Percentiles rank a stretch among this genome's conserved stretches.
phyloP scores from a whole-genome alignment of 2,329 filamentous ascomycete genomes.

The Diaporthe sp. region DNA sequence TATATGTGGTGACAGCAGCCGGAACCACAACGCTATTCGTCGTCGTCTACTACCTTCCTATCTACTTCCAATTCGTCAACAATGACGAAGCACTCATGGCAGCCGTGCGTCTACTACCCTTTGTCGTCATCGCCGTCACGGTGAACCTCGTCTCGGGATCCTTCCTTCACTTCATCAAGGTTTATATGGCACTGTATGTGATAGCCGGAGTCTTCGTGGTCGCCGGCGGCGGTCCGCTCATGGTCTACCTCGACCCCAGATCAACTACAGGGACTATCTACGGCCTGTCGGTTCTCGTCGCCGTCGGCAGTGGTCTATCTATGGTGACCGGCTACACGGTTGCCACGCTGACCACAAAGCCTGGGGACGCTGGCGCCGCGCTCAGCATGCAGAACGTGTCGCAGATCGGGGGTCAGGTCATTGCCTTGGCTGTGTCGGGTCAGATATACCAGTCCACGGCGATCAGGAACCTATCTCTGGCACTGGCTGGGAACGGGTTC shows the following conservation, averaged over 20 bases:
- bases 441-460: slow-evolving; percentile 47
- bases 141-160: slow-evolving; percentile 28
- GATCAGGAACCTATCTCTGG: slow-evolving; percentile 37
- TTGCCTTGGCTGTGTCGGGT: slow-evolving; percentile 42
- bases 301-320: slow-evolving; percentile 36
- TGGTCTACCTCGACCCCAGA: slow-evolving; percentile 37
- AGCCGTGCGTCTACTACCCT: slow-evolving; percentile 53
- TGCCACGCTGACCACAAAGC: slow-evolving; percentile 38
- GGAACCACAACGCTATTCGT: slow-evolving; percentile 48
- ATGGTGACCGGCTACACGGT: slow-evolving; percentile 41
- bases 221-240: slow-evolving; percentile 35
- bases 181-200: slow-evolving; percentile 40
- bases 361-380: slow-evolving; percentile 35
- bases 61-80: slow-evolving; percentile 29
- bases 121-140: slow-evolving; percentile 37
- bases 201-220: slow-evolving; percentile 36
- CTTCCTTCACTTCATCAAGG: slow-evolving; percentile 27
- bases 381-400: slow-evolving; percentile 43
- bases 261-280: slow-evolving; percentile 37
- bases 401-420: slow-evolving; percentile 41
- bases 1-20: slow-evolving; percentile 51
- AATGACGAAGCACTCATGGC: slow-evolving; percentile 51
- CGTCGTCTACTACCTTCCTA: slow-evolving; percentile 47
- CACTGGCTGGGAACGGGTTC: slow-evolving; percentile 43
- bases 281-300: slow-evolving; percentile 37